Evolutionary conservation across 768 basidiomycete genomes (phyloP).

Genomic region (Boletus huronensis): DNA sequence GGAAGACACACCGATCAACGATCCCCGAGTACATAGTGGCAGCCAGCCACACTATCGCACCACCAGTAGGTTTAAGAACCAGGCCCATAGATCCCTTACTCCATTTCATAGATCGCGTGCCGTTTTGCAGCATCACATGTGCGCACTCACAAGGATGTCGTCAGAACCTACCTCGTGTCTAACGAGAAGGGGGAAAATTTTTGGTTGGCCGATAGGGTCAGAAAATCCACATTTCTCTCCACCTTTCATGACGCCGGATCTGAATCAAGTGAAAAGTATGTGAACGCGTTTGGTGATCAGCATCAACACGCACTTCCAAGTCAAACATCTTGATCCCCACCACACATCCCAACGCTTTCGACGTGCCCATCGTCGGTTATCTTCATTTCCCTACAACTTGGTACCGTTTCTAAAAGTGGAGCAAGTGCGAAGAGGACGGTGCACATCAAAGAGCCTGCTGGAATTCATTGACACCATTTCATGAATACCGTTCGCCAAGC

Average conservation of each 20-base stretch:
- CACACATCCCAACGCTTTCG: not conserved
- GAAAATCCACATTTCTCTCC: not conserved
- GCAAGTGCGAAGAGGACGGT: not conserved
- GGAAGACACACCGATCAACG: slow-evolving; percentile 2
- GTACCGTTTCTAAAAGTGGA: not conserved
- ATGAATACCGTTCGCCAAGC: not conserved
- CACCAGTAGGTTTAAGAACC: not conserved
- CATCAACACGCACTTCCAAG: slow-evolving; percentile 9
- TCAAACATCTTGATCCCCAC: not conserved
- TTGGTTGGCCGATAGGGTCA: slow-evolving; percentile 2
- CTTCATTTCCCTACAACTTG: not conserved
- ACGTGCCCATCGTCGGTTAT: not conserved
- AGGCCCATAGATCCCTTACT: not conserved
- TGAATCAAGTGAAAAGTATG: not conserved
- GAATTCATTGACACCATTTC: not conserved
- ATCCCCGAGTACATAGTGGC: not conserved
- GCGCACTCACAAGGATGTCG: not conserved
- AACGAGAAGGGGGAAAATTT: not conserved
- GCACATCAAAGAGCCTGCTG: not conserved
- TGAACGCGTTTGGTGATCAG: not conserved
- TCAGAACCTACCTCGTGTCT: slow-evolving; percentile 4
- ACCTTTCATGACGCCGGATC: not conserved
- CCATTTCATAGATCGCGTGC: slow-evolving; percentile 1
- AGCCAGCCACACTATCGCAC: not conserved
- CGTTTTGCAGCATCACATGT: not conserved